These are phyloP conservation scores for Cryptosporidium ryanae DNA, from an alignment of 169 alveolate genomes.

Conservation along the genomic window DNA sequence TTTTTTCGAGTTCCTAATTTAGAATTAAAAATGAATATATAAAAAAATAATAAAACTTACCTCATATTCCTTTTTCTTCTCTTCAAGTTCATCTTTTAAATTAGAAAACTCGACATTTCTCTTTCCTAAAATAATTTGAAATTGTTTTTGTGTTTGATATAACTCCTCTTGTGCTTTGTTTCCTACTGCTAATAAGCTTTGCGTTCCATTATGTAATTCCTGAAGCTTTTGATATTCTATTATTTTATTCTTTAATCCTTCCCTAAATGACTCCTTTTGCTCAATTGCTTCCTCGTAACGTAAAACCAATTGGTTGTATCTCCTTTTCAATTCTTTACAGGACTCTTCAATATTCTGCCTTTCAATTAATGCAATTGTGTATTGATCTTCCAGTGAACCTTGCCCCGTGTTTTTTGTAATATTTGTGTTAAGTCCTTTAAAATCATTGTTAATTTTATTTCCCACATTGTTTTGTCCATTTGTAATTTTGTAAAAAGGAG, in stretches of 20 bases:
- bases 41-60: slow-evolving; percentile 18
- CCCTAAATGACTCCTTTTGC: slow-evolving; percentile 67
- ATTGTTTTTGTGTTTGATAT: slow-evolving; percentile 68
- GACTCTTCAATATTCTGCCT: slow-evolving; percentile 61
- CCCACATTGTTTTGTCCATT: neutral
- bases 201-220: slow-evolving; percentile 62
- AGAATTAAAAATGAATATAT: neutral
- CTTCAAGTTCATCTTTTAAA: slow-evolving; percentile 48
- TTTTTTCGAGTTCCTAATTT: slow-evolving; percentile 50
- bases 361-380: slow-evolving; percentile 34
- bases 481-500: neutral
- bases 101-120: slow-evolving; percentile 51
- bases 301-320: slow-evolving; percentile 59
- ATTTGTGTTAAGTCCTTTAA: neutral
- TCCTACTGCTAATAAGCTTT: slow-evolving; percentile 57
- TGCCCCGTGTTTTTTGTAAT: neutral
- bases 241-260: slow-evolving; percentile 41
- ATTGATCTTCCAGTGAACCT: slow-evolving; percentile 31
- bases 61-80: slow-evolving; percentile 24
- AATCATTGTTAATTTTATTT: slow-evolving; percentile 4
- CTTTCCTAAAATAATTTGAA: slow-evolving; percentile 62
- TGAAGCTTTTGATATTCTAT: slow-evolving; percentile 68
- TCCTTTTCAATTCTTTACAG: slow-evolving; percentile 51
- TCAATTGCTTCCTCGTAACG: slow-evolving; percentile 61
- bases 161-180: slow-evolving; percentile 72